Conservation (phyloP, 257 asterid species). For the Nicotiana tomentosiformis region DNA sequence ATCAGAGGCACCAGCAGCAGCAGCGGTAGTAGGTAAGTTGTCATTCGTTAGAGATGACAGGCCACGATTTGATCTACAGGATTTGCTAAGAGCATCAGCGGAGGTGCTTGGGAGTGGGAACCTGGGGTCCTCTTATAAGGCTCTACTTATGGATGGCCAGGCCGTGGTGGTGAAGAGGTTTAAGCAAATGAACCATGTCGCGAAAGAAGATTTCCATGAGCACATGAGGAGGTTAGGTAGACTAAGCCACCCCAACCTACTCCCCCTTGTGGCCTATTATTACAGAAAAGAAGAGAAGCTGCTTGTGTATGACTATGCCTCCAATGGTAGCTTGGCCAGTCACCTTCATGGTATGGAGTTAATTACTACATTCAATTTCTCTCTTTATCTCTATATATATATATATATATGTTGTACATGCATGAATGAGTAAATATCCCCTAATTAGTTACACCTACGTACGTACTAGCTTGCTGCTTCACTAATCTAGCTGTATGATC, state of each 20-base stretch:
- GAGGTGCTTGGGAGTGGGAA: conserved; percentile 82
- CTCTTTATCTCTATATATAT: too few relatives aligned
- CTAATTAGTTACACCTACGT: not conserved
- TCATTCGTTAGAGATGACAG: conserved; percentile 65
- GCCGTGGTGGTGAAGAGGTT: conserved; percentile 78
- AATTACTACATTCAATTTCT: not conserved
- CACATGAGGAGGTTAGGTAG: conserved; percentile 83
- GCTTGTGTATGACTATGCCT: conserved; percentile 50
- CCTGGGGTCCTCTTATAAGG: conserved; percentile 90
- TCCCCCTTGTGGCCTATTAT: conserved; percentile 76
- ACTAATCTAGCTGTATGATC: not conserved
- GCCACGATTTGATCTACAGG: conserved; percentile 65
- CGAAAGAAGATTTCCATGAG: conserved; percentile 73
- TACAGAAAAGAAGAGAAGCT: conserved; percentile 91
- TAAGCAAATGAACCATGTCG: conserved; percentile 68
- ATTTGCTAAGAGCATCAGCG: conserved; percentile 79
- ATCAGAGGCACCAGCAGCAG: not conserved
- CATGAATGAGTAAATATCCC: not conserved
- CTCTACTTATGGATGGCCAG: conserved; percentile 67
- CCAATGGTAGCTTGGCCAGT: conserved; percentile 68
- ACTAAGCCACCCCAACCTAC: conserved; percentile 55
- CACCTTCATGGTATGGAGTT: conserved; percentile 52
- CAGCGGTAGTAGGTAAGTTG: conserved; percentile 35
- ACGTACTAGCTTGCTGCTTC: too few relatives aligned
- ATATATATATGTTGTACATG: too few relatives aligned